Evolutionary conservation across 2,329 filamentous ascomycete genomes (phyloP).

Genomic region (Hypoxylon sp.): DNA sequence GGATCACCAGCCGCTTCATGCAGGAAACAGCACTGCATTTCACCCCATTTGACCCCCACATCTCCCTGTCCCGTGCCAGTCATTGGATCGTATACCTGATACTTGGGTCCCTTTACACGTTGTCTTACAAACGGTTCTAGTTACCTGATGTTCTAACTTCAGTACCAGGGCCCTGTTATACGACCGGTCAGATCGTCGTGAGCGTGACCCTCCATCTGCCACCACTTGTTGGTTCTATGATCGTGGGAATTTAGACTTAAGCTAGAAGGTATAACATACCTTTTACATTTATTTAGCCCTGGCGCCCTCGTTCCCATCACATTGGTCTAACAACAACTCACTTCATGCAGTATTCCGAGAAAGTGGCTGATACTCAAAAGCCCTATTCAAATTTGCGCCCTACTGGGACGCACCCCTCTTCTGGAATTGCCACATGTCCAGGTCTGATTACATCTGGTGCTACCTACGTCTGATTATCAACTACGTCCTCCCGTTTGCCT

Average conservation of each 20-base stretch:
- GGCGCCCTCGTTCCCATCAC: conserved; percentile 17
- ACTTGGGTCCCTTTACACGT: conserved; percentile 31
- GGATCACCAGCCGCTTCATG: conserved; percentile 43
- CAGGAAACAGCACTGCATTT: conserved; percentile 40
- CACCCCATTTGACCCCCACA: conserved; percentile 45
- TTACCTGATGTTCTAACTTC: conserved; percentile 30
- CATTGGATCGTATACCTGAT: conserved; percentile 33
- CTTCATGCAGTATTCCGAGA: conserved; percentile 38
- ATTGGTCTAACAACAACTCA: conserved; percentile 24
- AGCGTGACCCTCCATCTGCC: conserved; percentile 42
- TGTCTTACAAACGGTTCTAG: conserved; percentile 41
- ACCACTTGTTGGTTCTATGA: conserved; percentile 28
- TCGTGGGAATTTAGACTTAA: conserved; percentile 28
- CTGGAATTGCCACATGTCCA: conserved; percentile 31
- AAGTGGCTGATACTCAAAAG: conserved; percentile 29
- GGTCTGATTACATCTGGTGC: conserved; percentile 27
- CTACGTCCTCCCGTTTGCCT: conserved; percentile 28
- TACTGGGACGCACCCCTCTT: conserved; percentile 37
- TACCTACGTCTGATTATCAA: conserved; percentile 31
- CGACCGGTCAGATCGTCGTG: conserved; percentile 38
- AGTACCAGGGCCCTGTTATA: conserved; percentile 38
- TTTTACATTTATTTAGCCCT: conserved; percentile 31
- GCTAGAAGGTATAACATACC: conserved; percentile 34
- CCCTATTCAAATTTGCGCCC: conserved; percentile 21
- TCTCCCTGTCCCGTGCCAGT: conserved; percentile 6